Evolutionary conservation across 768 basidiomycete genomes (phyloP).

Genomic region (Lyophyllum semitale): DNA sequence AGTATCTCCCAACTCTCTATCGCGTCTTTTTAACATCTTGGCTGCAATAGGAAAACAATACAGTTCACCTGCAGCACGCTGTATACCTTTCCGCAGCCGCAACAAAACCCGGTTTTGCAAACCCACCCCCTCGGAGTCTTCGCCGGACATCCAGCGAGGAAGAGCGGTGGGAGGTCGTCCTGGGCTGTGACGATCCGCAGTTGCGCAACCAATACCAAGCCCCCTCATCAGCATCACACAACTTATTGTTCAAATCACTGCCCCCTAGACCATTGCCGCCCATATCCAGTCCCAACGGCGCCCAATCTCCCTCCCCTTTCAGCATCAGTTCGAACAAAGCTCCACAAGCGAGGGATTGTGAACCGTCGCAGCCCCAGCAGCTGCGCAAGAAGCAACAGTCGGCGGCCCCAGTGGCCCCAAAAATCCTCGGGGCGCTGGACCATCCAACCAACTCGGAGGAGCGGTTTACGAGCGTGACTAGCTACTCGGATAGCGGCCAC

Average conservation of each 20-base stretch:
- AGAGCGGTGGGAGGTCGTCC: slow-evolving; percentile 49
- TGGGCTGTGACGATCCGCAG: slow-evolving; percentile 26
- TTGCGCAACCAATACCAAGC: slow-evolving; percentile 25
- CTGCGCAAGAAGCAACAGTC: slow-evolving; percentile 19
- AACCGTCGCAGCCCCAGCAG: too few species aligned
- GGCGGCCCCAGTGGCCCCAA: slow-evolving; percentile 41
- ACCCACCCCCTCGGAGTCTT: slow-evolving; percentile 13
- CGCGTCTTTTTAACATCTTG: background rate
- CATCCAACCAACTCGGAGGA: slow-evolving; percentile 45
- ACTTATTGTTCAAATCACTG: slow-evolving; percentile 52
- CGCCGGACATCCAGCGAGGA: slow-evolving; percentile 33
- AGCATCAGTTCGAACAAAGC: slow-evolving; percentile 29
- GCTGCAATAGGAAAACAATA: slow-evolving; percentile 26
- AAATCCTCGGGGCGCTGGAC: slow-evolving; percentile 66
- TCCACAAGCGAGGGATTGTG: slow-evolving; percentile 17
- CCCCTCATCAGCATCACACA: slow-evolving; percentile 41
- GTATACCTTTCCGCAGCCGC: slow-evolving; percentile 25
- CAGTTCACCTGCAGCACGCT: slow-evolving; percentile 40
- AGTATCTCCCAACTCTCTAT: slow-evolving; percentile 1
- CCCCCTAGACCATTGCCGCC: slow-evolving; percentile 46
- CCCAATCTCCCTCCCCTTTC: slow-evolving; percentile 50
- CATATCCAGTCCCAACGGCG: slow-evolving; percentile 32
- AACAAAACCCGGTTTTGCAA: background rate
- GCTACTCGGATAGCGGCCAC: slow-evolving; percentile 32
- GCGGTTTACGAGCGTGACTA: slow-evolving; percentile 12